These are phyloP conservation scores for Mortierella sp. DNA, from an alignment of 371 early-diverging fungal species.

Conservation along the genomic window DNA sequence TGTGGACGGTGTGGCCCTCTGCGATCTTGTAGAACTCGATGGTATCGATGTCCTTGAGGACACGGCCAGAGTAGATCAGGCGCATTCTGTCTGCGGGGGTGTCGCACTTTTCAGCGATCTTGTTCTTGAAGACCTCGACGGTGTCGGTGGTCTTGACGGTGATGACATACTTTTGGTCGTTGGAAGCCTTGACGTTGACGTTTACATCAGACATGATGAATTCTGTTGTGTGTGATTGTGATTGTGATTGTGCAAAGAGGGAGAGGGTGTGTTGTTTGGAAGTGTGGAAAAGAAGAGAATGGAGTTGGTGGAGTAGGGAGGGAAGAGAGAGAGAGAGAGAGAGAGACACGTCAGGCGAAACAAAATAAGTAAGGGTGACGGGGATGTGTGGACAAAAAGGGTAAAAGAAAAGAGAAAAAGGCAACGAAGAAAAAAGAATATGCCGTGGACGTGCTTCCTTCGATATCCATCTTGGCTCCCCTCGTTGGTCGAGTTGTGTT, in stretches of 20 bases:
- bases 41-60: conserved; percentile 93
- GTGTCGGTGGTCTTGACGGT: conserved; percentile 75
- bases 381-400: too few species aligned
- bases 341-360: background rate
- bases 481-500: conserved; percentile 2
- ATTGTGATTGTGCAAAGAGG: background rate
- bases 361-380: too few species aligned
- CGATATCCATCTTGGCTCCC: background rate
- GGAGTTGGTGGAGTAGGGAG: background rate
- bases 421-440: background rate
- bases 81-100: conserved; percentile 88
- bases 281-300: background rate
- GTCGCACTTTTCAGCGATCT: conserved; percentile 76
- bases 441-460: background rate
- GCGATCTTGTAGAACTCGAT: conserved; percentile 85
- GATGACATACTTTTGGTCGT: conserved; percentile 84
- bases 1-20: conserved; percentile 85
- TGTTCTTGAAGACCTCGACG: conserved; percentile 82
- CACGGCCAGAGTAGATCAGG: conserved; percentile 94
- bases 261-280: background rate
- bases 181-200: conserved; percentile 87
- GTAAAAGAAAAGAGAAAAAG: background rate
- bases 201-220: conserved; percentile 63
- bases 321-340: background rate
- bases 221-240: background rate